phyloP scores from a whole-genome alignment of 2,329 filamentous ascomycete species.

The Colletotrichum ledebouriae region DNA sequence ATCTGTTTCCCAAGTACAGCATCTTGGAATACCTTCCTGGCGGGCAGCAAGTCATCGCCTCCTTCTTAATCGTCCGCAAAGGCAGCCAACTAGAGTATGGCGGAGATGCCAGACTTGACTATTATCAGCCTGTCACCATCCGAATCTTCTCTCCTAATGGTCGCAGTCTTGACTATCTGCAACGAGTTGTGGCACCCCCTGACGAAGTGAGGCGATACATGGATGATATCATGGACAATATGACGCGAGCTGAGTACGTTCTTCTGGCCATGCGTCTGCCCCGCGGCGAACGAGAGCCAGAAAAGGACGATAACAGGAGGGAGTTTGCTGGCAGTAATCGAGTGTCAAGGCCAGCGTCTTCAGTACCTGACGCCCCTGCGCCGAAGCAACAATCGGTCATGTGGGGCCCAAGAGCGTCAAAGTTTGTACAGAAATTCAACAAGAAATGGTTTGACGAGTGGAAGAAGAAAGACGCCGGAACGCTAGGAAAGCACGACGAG shows the following conservation, averaged over 20 bases:
- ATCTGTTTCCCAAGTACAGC: conserved; percentile 83
- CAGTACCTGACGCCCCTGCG: conserved; percentile 22
- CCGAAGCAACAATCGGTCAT: conserved; percentile 39
- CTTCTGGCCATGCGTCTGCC: conserved; percentile 76
- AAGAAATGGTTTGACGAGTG: conserved; percentile 43
- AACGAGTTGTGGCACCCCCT: conserved; percentile 71
- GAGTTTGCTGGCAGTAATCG: conserved; percentile 15
- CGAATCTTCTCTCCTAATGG: conserved; percentile 68
- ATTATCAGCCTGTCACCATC: conserved; percentile 81
- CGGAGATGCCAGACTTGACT: conserved; percentile 74
- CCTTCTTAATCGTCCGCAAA: conserved; percentile 82
- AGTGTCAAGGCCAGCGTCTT: conserved; percentile 1
- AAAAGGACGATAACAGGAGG: conserved; percentile 45
- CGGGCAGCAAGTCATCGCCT: conserved; percentile 76
- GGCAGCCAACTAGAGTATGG: conserved; percentile 76
- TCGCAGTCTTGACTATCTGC: conserved; percentile 71
- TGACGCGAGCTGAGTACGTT: conserved; percentile 77
- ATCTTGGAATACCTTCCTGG: conserved; percentile 76
- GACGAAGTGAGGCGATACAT: conserved; percentile 76
- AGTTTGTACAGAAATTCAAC: conserved; percentile 37
- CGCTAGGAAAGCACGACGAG: conserved; percentile 15
- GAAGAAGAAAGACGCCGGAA: conserved; percentile 32
- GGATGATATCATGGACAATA: conserved; percentile 78
- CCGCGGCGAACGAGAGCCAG: conserved; percentile 55
- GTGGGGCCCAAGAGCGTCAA: conserved; percentile 38